phyloP scores from a whole-genome alignment of 257 asterid species.

The Echites panduratus region DNA sequence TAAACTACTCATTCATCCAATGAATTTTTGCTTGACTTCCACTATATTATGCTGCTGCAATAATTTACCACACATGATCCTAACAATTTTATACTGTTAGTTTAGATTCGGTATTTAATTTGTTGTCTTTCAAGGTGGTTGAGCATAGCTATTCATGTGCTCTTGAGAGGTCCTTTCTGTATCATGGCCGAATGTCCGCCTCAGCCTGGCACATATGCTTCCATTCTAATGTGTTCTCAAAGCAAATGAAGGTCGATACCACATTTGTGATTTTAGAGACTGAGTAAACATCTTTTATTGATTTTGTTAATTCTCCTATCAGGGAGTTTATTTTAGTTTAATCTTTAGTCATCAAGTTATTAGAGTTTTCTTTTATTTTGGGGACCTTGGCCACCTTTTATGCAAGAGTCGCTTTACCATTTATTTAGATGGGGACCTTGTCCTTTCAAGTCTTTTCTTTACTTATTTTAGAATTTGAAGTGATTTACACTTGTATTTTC shows the following conservation, averaged over 20 bases:
- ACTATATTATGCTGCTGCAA: no score
- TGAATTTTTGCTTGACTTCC: no score
- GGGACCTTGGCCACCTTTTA: neutral
- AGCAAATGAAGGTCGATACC: slow-evolving; percentile 74
- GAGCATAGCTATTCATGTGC: slow-evolving; percentile 95
- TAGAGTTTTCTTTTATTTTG: neutral
- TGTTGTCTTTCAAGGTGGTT: slow-evolving; percentile 50
- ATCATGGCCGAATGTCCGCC: slow-evolving; percentile 87
- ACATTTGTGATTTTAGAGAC: neutral
- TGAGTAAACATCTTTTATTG: neutral
- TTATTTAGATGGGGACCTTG: neutral
- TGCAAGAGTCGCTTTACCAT: neutral
- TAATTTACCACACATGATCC: neutral
- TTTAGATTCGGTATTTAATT: slow-evolving; percentile 7
- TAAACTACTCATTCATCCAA: neutral
- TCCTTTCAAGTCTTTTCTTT: neutral
- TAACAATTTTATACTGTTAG: neutral
- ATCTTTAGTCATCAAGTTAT: neutral
- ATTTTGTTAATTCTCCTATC: neutral
- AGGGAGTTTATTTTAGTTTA: slow-evolving; percentile 2
- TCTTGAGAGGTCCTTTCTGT: slow-evolving; percentile 85
- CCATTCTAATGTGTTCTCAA: slow-evolving; percentile 85
- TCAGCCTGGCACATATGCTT: slow-evolving; percentile 90
- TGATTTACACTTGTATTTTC: neutral
- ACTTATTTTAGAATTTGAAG: neutral